phyloP scores from a whole-genome alignment of 352 stramenopile species.

The Achlya hypogyna region DNA sequence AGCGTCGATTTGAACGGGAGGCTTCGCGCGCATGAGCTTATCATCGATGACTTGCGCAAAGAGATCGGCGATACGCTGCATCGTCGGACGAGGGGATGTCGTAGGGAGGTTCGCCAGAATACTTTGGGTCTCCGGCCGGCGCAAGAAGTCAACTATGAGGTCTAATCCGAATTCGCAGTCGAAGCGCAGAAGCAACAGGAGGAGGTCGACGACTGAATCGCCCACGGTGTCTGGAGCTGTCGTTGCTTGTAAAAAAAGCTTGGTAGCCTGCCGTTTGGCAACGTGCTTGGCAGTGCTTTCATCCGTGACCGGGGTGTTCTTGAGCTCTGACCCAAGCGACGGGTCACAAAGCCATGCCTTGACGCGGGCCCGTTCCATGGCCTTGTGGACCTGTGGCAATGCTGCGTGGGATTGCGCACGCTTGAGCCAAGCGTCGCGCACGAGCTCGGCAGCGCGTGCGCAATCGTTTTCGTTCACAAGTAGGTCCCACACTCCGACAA shows the following conservation, averaged over 20 bases:
- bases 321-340: background rate
- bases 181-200: background rate
- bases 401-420: background rate
- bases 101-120: background rate
- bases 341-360: background rate
- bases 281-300: background rate
- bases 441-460: background rate
- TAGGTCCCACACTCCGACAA: background rate
- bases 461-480: background rate
- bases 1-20: background rate
- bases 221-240: background rate
- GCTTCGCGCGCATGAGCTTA: background rate
- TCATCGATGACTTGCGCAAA: background rate
- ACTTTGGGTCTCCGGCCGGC: background rate
- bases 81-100: background rate
- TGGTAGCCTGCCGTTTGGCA: background rate
- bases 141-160: background rate
- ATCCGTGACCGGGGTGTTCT: background rate
- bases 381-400: background rate
- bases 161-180: background rate
- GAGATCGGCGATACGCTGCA: background rate
- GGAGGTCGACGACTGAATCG: background rate
- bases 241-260: background rate
- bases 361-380: background rate
- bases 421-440: background rate